Evolutionary conservation across 78 protist species (phyloP).

Genomic region (Dictyostelium intermedium): DNA sequence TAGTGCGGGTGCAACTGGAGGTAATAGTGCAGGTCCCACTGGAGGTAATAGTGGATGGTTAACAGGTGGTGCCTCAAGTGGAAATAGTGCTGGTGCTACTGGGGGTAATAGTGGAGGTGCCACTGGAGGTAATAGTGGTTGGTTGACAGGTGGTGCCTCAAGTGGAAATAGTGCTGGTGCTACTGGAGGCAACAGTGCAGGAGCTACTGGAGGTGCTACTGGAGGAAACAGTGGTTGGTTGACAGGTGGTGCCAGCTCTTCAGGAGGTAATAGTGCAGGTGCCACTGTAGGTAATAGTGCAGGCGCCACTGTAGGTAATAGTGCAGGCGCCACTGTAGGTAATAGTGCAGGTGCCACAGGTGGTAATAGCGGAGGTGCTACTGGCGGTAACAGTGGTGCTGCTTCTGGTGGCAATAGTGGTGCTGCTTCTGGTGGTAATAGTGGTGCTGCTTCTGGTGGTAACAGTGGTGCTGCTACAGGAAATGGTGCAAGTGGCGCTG

Average conservation of each 20-base stretch:
- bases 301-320: background rate
- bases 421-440: background rate
- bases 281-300: background rate
- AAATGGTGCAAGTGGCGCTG: background rate
- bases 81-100: background rate
- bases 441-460: background rate
- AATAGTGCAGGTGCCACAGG: background rate
- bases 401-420: background rate
- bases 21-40: background rate
- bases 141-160: background rate
- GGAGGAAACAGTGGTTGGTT: background rate
- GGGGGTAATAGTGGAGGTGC: background rate
- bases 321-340: background rate
- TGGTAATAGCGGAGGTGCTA: background rate
- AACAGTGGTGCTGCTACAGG: background rate
- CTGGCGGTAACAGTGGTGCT: background rate
- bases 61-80: background rate
- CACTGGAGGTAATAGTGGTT: background rate
- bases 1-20: background rate
- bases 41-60: background rate
- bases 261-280: background rate
- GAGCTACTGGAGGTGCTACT: background rate
- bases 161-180: background rate
- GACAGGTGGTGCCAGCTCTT: background rate
- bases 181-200: background rate